Percentiles rank a stretch among this genome's conserved stretches.
Evolutionary conservation across 75 land plant genomes (phyloP).

Genomic region (Adiantum capillusveneris): DNA sequence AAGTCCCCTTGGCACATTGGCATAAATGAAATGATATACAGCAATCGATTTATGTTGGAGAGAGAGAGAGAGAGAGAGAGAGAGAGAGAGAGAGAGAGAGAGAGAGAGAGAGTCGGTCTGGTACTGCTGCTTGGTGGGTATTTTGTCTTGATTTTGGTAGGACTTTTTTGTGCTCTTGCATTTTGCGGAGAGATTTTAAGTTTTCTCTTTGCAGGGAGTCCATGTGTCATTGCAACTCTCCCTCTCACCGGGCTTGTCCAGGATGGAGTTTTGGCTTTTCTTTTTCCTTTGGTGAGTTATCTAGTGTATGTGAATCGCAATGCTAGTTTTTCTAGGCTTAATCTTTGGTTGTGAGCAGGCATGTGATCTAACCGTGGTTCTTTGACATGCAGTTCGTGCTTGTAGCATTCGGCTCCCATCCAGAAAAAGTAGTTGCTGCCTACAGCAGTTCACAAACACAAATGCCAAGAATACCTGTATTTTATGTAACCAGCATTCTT

Average conservation of each 20-base stretch:
- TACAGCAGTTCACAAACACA: constrained; percentile 3
- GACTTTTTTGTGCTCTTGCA: no score
- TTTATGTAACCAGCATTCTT: constrained; percentile 21
- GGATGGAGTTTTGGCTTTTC: constrained; percentile 65
- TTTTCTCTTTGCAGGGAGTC: constrained; percentile 54
- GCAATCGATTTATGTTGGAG: no score
- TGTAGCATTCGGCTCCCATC: constrained; percentile 29
- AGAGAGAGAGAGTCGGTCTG: no score
- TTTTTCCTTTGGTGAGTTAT: constrained; percentile 57
- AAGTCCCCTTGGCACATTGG: no score
- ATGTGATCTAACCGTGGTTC: not conserved
- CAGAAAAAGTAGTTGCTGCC: constrained; percentile 14
- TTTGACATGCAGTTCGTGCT: constrained; percentile 29
- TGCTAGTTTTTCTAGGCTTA: not conserved
- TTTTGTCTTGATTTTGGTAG: no score
- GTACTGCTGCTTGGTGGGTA: no score
- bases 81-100: no score
- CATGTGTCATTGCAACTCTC: constrained; percentile 77
- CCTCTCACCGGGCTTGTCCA: constrained; percentile 74
- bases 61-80: no score
- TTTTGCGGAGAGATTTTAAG: not conserved
- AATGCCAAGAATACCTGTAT: constrained; percentile 15
- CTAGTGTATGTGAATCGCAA: no score
- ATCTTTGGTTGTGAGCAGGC: not conserved
- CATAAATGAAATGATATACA: no score